Percentiles rank a stretch among this genome's conserved stretches.
Conservation (phyloP, 371 early-diverging fungal species). For the Blakeslea trispora region DNA sequence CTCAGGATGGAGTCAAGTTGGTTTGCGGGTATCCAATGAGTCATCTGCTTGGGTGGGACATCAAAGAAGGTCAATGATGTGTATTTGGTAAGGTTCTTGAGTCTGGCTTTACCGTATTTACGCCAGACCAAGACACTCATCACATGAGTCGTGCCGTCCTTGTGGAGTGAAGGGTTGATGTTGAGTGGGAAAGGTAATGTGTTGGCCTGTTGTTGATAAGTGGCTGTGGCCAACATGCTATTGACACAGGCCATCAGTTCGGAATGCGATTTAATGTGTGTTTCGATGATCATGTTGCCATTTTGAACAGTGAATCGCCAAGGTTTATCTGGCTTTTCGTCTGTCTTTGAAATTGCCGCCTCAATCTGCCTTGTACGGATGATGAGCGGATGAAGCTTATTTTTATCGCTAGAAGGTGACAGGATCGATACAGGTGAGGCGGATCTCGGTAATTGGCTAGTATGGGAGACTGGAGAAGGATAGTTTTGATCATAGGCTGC, state of each 20-base stretch:
- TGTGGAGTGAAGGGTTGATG: neutral
- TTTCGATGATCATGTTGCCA: conserved; percentile 32
- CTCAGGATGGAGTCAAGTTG: conserved; percentile 12
- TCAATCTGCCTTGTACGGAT: conserved; percentile 7
- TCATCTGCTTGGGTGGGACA: conserved; percentile 2
- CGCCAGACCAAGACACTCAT: conserved; percentile 30
- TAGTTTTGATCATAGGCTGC: neutral
- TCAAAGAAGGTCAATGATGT: conserved; percentile 7
- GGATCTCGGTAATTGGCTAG: no score
- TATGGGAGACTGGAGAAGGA: neutral
- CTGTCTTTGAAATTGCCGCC: conserved; percentile 5
- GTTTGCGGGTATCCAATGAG: neutral
- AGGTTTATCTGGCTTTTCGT: neutral
- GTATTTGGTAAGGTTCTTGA: conserved; percentile 23
- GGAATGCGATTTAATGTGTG: conserved; percentile 31
- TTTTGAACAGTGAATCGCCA: conserved; percentile 40
- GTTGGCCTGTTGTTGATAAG: conserved; percentile 24
- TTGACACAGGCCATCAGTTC: conserved; percentile 29
- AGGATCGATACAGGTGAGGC: no score
- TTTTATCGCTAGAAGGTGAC: neutral
- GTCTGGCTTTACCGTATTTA: conserved; percentile 34
- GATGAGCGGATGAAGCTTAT: neutral
- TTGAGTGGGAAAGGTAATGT: conserved; percentile 9
- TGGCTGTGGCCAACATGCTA: conserved; percentile 22
- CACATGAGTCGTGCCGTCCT: conserved; percentile 8